These are phyloP conservation scores for Fusarium marasasianum DNA, from an alignment of 2,329 filamentous ascomycete species.

Conservation along the genomic window DNA sequence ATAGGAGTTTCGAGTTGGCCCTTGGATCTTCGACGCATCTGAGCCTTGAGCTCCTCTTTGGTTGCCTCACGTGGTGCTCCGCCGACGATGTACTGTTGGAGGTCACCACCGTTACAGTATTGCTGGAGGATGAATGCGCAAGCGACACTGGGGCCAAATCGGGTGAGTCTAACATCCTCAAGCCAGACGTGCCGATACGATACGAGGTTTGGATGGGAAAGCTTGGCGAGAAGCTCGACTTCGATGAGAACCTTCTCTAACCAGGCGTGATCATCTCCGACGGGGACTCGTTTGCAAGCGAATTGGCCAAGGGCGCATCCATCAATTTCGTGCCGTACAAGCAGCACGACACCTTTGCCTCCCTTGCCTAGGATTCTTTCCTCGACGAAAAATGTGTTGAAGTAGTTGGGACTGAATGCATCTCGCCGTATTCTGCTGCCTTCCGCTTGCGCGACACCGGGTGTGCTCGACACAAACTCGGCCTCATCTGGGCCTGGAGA, in stretches of 20 bases:
- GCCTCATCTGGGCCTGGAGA: slow-evolving; percentile 42
- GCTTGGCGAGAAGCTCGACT: slow-evolving; percentile 88
- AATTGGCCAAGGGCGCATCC: slow-evolving; percentile 89
- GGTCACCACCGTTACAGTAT: slow-evolving; percentile 93
- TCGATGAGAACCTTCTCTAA: slow-evolving; percentile 92
- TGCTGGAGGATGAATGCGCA: slow-evolving; percentile 98
- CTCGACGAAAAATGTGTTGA: slow-evolving; percentile 91
- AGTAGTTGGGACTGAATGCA: slow-evolving; percentile 93
- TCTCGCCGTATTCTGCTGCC: slow-evolving; percentile 81
- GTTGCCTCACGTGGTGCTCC: slow-evolving; percentile 70
- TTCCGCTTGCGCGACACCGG: slow-evolving; percentile 57
- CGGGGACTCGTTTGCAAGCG: slow-evolving; percentile 95
- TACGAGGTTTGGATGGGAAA: slow-evolving; percentile 94
- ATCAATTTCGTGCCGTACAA: slow-evolving; percentile 94
- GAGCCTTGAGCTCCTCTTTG: slow-evolving; percentile 88
- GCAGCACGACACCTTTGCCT: slow-evolving; percentile 91
- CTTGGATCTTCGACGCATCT: slow-evolving; percentile 82
- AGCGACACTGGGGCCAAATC: slow-evolving; percentile 89
- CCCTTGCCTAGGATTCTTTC: slow-evolving; percentile 87
- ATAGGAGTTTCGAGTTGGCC: slow-evolving; percentile 73
- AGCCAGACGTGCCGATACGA: slow-evolving; percentile 98
- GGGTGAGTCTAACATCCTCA: slow-evolving; percentile 84
- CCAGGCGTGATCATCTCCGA: slow-evolving; percentile 94
- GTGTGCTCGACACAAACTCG: slow-evolving; percentile 65
- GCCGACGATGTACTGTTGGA: slow-evolving; percentile 87